Evolutionary conservation across 176 grass and related monocot species (phyloP).

Genomic region (Typha latifolia): DNA sequence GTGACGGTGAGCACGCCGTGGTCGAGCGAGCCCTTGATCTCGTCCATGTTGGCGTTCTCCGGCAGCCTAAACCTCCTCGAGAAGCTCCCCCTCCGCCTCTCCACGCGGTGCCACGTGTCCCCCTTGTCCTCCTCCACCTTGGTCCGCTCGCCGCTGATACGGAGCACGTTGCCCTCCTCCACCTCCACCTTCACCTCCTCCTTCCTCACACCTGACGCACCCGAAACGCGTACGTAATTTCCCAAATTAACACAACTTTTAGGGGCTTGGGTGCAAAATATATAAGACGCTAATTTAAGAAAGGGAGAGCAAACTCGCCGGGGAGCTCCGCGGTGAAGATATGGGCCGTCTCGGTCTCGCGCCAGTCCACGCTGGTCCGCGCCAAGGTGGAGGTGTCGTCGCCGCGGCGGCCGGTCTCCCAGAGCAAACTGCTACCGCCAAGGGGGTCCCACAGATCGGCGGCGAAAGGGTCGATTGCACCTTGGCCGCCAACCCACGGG

Average conservation of each 20-base stretch:
- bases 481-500: conserved; percentile 26
- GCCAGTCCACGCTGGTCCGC: conserved; percentile 17
- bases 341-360: conserved; percentile 13
- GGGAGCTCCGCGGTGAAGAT: conserved; percentile 20
- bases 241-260: too few species aligned
- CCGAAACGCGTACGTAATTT: background rate
- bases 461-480: conserved; percentile 28
- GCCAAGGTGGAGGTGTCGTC: conserved; percentile 10
- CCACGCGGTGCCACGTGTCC: conserved; percentile 17
- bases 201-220: conserved; percentile 15
- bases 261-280: too few species aligned
- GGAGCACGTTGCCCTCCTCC: conserved; percentile 17
- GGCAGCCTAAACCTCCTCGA: conserved; percentile 15
- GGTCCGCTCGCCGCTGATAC: conserved; percentile 11
- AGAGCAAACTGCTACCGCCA: background rate
- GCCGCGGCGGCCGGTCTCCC: conserved; percentile 2
- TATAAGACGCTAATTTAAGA: too few species aligned
- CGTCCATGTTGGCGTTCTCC: conserved; percentile 13
- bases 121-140: conserved; percentile 11
- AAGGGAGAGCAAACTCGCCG: background rate
- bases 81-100: conserved; percentile 14
- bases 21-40: conserved; percentile 5
- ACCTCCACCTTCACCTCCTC: conserved; percentile 24
- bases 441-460: conserved; percentile 32
- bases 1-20: conserved; percentile 9